phyloP scores from a whole-genome alignment of 2,329 filamentous ascomycete species.

The Penicillium concentricum region DNA sequence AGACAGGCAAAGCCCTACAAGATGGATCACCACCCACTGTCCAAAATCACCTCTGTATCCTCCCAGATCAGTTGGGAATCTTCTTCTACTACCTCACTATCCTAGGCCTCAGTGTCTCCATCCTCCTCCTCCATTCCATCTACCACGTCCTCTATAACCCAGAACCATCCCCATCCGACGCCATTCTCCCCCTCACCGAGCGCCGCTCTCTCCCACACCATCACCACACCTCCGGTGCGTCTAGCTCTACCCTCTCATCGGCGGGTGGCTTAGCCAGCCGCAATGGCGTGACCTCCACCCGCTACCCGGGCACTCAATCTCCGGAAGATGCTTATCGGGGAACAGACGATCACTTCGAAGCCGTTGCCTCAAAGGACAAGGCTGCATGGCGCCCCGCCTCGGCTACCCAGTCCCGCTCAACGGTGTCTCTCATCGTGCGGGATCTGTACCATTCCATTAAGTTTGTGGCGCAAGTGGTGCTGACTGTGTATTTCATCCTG shows the following conservation, averaged over 20 bases:
- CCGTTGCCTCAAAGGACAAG: slow-evolving; percentile 29
- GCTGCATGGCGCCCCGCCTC: slow-evolving; percentile 21
- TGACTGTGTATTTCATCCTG: slow-evolving; percentile 66
- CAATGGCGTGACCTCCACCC: slow-evolving; percentile 22
- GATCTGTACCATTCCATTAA: slow-evolving; percentile 64
- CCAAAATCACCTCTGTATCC: slow-evolving; percentile 84
- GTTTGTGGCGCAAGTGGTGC: slow-evolving; percentile 63
- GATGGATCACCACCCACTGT: slow-evolving; percentile 54
- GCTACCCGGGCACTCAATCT: slow-evolving; percentile 18
- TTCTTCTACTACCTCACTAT: slow-evolving; percentile 76
- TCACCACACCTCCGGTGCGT: slow-evolving; percentile 32
- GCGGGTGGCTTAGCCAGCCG: slow-evolving; percentile 31
- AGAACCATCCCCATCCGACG: slow-evolving; percentile 7
- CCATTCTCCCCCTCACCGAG: slow-evolving; percentile 33
- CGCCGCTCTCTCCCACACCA: slow-evolving; percentile 25
- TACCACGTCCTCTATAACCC: slow-evolving; percentile 28
- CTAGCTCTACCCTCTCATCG: slow-evolving; percentile 31
- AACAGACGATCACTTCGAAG: slow-evolving; percentile 19
- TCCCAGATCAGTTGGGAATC: slow-evolving; percentile 82
- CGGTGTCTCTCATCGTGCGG: slow-evolving; percentile 46
- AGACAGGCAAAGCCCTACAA: slow-evolving; percentile 34
- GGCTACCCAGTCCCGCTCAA: slow-evolving; percentile 30
- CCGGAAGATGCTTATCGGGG: slow-evolving; percentile 24
- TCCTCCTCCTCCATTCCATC: slow-evolving; percentile 49
- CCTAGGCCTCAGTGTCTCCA: slow-evolving; percentile 52